Base-by-base conservation (phyloP, 2,329 filamentous ascomycete species). In the Verticillium nubilum region DNA sequence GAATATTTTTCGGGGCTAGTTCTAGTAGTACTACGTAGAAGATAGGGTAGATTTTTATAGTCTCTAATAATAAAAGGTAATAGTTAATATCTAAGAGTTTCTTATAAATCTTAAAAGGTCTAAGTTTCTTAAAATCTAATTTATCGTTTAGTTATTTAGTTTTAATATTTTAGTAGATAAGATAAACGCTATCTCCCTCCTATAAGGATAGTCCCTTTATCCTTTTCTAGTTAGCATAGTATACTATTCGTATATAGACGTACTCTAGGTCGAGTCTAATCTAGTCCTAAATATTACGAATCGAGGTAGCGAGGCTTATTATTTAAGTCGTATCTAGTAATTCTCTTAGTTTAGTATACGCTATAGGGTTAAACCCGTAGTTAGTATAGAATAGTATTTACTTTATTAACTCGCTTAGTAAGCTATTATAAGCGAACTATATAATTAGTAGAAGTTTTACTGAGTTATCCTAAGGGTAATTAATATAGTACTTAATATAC, bases 151-250 rank as follows among this genome's bases (percentile, higher is more conserved):
- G n/a, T 52, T 33, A 19, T 31, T 26, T 35, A n/a, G 23, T 58
- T 52, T 52, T 52, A 52, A 58, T 52, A 58, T 52, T 53, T 52
- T 35, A 25, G 35, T 53, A 35, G 17, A 58, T 52, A 31, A 57
- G 25, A n/a, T 54, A 54, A 28, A 54, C 12, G 12, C 23, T 54
- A 54, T 54, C 52, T 29, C 33, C 33, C 33, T 37, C 17, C 17
- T 37, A 2, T 1, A 37, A 37, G 17, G 33, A 37, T 37, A 37
- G 33, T 37, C 33, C 13, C 4, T 37, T 53, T n/a, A 53, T 53
- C 52, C 15, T 53, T 53, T 31, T 52, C n/a, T 57, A 52, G 10
- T 50, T 28, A 19, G n/a, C 15, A 52, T 57, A 50, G n/a, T 35
- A 54, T 58, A 37, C 29, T 54, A 54, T 54, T 52, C n/a, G n/a